Base-by-base conservation (phyloP, 371 early-diverging fungal genomes). In the Actinomortierella wolfii region DNA sequence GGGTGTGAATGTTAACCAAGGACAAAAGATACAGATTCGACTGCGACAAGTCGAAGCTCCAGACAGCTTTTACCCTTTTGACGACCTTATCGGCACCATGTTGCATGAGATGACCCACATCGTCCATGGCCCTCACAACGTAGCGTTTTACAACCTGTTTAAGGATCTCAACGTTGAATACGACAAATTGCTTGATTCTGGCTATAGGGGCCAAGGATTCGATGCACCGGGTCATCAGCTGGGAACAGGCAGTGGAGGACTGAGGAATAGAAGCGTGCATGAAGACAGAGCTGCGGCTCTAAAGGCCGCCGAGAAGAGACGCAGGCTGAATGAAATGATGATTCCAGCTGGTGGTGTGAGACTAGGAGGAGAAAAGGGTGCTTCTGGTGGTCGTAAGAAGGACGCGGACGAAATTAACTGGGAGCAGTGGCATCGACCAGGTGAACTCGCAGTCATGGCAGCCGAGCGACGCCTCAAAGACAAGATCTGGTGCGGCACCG, bases 401-500 rank as follows among this genome's bases (percentile, higher is more conserved):
- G 2, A 20, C 4, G 15, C 44, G 4, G 44, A 44, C 43, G 34
- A 44, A 9, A 57, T 68, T 46, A 2, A 15, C n/a, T 68, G 68
- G 68, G 68, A 68, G 39, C 58, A 68, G 46, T 61, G 68, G 68
- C 56, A 68, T 34, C 58, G 55, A 49, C 63, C 68, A 17, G 56
- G 63, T 1, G 68, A 68, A 23, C 28, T 68, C 25, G 68, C 68
- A 11, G 59, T 51, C 1, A 44, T 68, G 50, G 68, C 68, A 25
- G 68, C 68, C 9, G 68, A 68, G 40, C 55, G 59, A 20, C 58
- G 68, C 1, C 63, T 59, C 1, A 52, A 59, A 34, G 68, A 68
- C 54, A 54, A 58, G 25, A 18, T 68, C 14, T 68, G 68, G 68
- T 68, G 68, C 15, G 68, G 68, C n/a, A n/a, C n/a, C n/a, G n/a